Conservation (phyloP, 2,329 filamentous ascomycete genomes). For the Triangularia verruculosa region DNA sequence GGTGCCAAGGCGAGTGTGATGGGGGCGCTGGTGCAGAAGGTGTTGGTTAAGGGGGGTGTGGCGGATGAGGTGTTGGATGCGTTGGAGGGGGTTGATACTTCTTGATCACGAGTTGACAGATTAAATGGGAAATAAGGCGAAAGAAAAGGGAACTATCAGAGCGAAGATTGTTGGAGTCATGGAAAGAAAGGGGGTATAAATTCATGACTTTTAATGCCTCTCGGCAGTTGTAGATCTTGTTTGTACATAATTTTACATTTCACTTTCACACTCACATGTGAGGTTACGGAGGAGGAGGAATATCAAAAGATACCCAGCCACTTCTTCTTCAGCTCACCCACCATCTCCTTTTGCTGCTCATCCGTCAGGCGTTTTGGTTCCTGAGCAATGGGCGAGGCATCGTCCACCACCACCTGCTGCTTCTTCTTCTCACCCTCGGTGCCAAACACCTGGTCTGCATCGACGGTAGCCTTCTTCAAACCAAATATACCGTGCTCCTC, state of each 20-base stretch:
- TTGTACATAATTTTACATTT: constrained; percentile 13
- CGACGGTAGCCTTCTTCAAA: constrained; percentile 23
- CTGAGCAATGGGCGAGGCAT: constrained; percentile 32
- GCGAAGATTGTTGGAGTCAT: not conserved
- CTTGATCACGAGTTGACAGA: constrained; percentile 36
- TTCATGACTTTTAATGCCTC: not conserved
- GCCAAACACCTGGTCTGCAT: constrained; percentile 16
- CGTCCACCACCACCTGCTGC: constrained; percentile 30
- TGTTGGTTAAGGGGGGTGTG: constrained; percentile 73
- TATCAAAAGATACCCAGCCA: constrained; percentile 77
- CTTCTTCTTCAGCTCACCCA: constrained; percentile 58
- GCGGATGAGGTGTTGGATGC: constrained; percentile 83
- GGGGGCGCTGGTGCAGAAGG: constrained; percentile 70
- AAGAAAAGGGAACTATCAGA: constrained; percentile 1
- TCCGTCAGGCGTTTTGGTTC: constrained; percentile 16
- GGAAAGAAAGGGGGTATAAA: constrained; percentile 1
- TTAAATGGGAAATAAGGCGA: not conserved
- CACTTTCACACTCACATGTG: not conserved
- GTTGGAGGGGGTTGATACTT: constrained; percentile 70
- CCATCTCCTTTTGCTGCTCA: constrained; percentile 17
- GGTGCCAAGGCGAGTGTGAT: constrained; percentile 75
- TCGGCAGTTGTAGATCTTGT: not conserved
- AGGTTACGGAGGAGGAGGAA: constrained; percentile 3
- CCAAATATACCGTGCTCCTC: constrained; percentile 51
- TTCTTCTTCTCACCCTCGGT: constrained; percentile 9